Evolutionary conservation across 2,329 filamentous ascomycete species (phyloP).

Genomic region (Mollisia scopiformis): DNA sequence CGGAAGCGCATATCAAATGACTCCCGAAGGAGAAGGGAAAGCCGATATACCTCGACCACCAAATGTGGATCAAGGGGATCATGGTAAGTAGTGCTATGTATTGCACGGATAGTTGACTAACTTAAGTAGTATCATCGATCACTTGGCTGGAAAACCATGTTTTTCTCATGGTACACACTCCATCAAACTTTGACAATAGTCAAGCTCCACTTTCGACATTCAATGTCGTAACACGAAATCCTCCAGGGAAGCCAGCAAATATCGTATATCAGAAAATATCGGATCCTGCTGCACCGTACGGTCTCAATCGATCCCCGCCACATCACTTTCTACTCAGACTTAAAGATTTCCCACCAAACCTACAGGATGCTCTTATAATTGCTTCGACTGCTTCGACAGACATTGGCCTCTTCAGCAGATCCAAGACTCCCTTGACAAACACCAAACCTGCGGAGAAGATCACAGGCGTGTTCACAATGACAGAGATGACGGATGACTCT

Average conservation of each 20-base stretch:
- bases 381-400: slow-evolving; percentile 81
- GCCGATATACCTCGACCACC: slow-evolving; percentile 80
- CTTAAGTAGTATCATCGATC: slow-evolving; percentile 69
- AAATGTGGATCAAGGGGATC: slow-evolving; percentile 61
- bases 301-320: slow-evolving; percentile 64
- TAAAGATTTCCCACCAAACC: slow-evolving; percentile 76
- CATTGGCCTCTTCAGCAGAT: slow-evolving; percentile 76
- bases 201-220: slow-evolving; percentile 68
- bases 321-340: slow-evolving; percentile 80
- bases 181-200: slow-evolving; percentile 57
- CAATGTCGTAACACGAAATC: slow-evolving; percentile 71
- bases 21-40: slow-evolving; percentile 76
- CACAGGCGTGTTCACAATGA: slow-evolving; percentile 72
- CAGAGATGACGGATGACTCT: slow-evolving; percentile 73
- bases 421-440: slow-evolving; percentile 66
- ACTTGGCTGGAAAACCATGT: slow-evolving; percentile 88
- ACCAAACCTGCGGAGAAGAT: slow-evolving; percentile 62
- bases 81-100: slow-evolving; percentile 58
- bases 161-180: slow-evolving; percentile 80
- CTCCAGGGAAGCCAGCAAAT: slow-evolving; percentile 43
- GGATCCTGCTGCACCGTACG: slow-evolving; percentile 76
- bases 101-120: slow-evolving; percentile 31
- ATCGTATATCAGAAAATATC: slow-evolving; percentile 76
- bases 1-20: slow-evolving; percentile 82
- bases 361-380: slow-evolving; percentile 82